These are phyloP conservation scores for Beauveria asiatica DNA, from an alignment of 2,329 filamentous ascomycete genomes.

Conservation along the genomic window DNA sequence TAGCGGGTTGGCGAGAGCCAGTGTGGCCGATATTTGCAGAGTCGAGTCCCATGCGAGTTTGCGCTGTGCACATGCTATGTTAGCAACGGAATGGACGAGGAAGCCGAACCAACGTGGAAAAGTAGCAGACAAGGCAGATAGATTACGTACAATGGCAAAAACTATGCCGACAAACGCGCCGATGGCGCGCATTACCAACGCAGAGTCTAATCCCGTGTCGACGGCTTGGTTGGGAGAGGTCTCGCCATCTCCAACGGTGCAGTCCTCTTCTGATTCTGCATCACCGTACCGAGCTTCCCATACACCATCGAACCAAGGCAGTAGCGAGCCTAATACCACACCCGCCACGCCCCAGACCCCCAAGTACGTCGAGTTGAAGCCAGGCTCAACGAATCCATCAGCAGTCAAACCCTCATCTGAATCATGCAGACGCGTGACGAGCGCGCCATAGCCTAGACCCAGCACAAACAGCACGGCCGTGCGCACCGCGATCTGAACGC, in stretches of 20 bases:
- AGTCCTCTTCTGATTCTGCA: conserved; percentile 19
- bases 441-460: conserved; percentile 72
- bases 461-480: conserved; percentile 63
- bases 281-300: conserved; percentile 51
- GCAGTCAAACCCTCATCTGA: conserved; percentile 54
- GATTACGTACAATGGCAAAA: conserved; percentile 63
- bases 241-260: conserved; percentile 21
- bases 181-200: conserved; percentile 48
- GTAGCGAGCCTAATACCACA: conserved; percentile 64
- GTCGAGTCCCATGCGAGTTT: conserved; percentile 90
- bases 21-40: conserved; percentile 81
- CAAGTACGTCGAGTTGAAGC: conserved; percentile 58
- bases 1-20: conserved; percentile 85
- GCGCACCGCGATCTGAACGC: conserved; percentile 48
- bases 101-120: neutral
- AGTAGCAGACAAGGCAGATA: neutral
- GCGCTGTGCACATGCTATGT: conserved; percentile 43
- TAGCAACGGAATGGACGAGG: neutral
- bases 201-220: conserved; percentile 60
- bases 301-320: conserved; percentile 76
- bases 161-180: conserved; percentile 54
- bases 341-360: conserved; percentile 75
- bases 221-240: conserved; percentile 20
- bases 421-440: conserved; percentile 73
- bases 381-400: conserved; percentile 31